Base-by-base conservation (phyloP, 306 rosid species). In the Spatholobus suberectus region DNA sequence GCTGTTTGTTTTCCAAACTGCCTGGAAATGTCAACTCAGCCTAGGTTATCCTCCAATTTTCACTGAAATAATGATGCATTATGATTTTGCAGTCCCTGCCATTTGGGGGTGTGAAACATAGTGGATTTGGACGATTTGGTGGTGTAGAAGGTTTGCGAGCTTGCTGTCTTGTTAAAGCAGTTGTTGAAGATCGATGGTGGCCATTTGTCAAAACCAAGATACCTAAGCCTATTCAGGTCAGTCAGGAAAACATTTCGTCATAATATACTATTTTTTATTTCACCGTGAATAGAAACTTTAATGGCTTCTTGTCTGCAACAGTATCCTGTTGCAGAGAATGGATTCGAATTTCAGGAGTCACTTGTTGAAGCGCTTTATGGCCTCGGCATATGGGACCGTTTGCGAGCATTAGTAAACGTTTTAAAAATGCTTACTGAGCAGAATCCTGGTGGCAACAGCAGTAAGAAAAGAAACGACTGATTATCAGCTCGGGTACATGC, bases 171-270 rank as follows among this genome's bases (percentile, higher is more conserved):
- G 91, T 91, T 65, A 91, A 92, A 87, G 87, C 98, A 79, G 96
- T 94, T 26, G 96, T 89, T 2, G 98, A 94, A 89, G 97, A 94
- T 85, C 82, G 96, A 85, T 94, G 93, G 96, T 94, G 98, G 98
- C 98, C 96, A 3, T 84, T 79, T 84, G 73, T 94, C 73, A 91
- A 92, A 81, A 92, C 96, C n/a, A 90, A 85, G 89, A 86, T 92
- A 79, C 98, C 96, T 6, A 92, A 92, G 88, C 95, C 94, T 67
- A 90, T 94, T 85, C 94, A 88, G 98, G 98, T 94, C 67, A 85
- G 87, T 76, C 54, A 34, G 46, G 55, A 40, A 46, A 79, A 73
- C 52, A 40, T 75, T 44, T 61, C 29, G 46, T 46, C 8, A 43
- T 72, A 35, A 76, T n/a, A 29, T 72, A 24, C 26, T 7, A 35